Conservation (phyloP, 164 flowering plant species). For the Umbilicus rupestris region DNA sequence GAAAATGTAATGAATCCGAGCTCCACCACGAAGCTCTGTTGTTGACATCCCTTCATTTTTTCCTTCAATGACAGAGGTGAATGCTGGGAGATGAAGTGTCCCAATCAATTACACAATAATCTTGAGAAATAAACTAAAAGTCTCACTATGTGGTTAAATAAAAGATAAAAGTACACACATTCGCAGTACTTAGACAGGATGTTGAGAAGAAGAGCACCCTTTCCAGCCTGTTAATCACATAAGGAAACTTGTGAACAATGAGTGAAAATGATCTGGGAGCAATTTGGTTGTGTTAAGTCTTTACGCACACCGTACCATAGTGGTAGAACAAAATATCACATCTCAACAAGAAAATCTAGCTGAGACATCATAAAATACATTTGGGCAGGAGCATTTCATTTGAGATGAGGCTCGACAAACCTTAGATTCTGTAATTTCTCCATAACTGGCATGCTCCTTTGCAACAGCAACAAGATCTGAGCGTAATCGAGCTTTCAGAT, state of each 20-base stretch:
- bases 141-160: neutral
- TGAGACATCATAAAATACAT: neutral
- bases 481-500: constrained; percentile 30
- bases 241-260: neutral
- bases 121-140: neutral
- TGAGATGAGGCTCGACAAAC: constrained; percentile 15
- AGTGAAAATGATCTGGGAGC: neutral
- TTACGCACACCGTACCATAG: neutral
- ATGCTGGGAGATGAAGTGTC: constrained; percentile 19
- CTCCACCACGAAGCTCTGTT: constrained; percentile 40
- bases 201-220: constrained; percentile 80
- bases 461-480: constrained; percentile 26
- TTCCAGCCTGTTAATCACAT: constrained; percentile 49
- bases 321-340: neutral
- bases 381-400: neutral
- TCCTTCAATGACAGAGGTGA: constrained; percentile 37
- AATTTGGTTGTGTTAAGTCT: neutral
- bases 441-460: constrained; percentile 31
- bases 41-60: constrained; percentile 36
- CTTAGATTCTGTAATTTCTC: constrained; percentile 33
- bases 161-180: constrained; percentile 34
- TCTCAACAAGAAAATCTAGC: neutral
- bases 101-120: neutral
- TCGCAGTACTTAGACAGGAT: constrained; percentile 80
- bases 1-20: constrained; percentile 52